phyloP scores from a whole-genome alignment of 1,284 basidiomycete genomes.

The Pseudomicrostroma phylloplanum region DNA sequence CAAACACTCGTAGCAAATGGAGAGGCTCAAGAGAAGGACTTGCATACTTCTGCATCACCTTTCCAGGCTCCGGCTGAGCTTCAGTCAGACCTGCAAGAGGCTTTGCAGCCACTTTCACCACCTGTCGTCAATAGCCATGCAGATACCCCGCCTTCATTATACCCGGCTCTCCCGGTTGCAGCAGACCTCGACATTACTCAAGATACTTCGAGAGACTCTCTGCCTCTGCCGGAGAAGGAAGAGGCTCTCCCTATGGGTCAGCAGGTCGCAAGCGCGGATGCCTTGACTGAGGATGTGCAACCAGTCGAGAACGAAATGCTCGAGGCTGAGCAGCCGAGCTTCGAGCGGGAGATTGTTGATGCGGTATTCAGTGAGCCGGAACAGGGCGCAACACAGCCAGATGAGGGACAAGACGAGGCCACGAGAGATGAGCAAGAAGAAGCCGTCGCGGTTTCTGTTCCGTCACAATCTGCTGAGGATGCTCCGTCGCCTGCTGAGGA shows the following conservation, averaged over 20 bases:
- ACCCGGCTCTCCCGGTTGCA: not conserved
- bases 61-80: no score
- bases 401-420: not conserved
- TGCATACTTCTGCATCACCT: no score
- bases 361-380: not conserved
- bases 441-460: no score
- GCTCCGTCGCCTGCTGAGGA: not conserved
- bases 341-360: not conserved
- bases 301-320: not conserved
- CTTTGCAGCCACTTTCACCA: not conserved
- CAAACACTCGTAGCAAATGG: no score
- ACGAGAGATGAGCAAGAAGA: not conserved
- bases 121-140: not conserved
- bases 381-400: not conserved
- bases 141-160: not conserved
- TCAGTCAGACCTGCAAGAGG: not conserved
- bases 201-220: no score
- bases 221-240: not conserved
- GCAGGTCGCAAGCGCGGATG: not conserved
- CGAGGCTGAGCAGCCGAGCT: slow-evolving; percentile 1
- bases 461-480: no score
- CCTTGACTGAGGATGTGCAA: not conserved
- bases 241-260: not conserved
- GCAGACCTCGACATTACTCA: not conserved
- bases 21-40: no score